These are phyloP conservation scores for Solanum dulcamara DNA, from an alignment of 257 asterid genomes.

Conservation along the genomic window DNA sequence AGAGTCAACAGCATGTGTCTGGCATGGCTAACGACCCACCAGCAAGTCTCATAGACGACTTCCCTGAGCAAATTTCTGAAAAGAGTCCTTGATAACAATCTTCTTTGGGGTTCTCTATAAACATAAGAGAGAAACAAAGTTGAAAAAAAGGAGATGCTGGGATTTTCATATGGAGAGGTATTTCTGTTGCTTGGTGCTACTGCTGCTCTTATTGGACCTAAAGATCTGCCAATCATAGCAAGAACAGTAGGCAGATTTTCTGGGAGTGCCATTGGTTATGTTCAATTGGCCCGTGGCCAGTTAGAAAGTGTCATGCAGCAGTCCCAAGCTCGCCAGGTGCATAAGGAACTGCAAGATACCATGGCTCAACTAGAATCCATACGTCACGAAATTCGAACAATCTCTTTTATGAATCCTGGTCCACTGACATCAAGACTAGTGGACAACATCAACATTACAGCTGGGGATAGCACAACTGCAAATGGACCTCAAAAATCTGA, in stretches of 20 bases:
- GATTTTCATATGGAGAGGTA: slow-evolving; percentile 72
- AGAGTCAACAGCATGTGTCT: not conserved
- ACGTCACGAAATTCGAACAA: slow-evolving; percentile 61
- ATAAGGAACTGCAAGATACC: slow-evolving; percentile 83
- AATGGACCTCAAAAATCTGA: not conserved
- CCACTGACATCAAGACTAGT: slow-evolving; percentile 55
- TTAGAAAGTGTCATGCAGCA: slow-evolving; percentile 78
- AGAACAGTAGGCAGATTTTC: slow-evolving; percentile 76
- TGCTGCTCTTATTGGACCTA: slow-evolving; percentile 74
- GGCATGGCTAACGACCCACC: not conserved
- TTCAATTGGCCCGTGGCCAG: slow-evolving; percentile 83
- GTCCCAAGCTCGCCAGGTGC: slow-evolving; percentile 83
- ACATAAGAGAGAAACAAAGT: not conserved
- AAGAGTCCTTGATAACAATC: not conserved
- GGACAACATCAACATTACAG: slow-evolving; percentile 39
- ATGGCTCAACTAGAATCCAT: slow-evolving; percentile 83
- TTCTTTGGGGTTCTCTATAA: not conserved
- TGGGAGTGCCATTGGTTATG: slow-evolving; percentile 79
- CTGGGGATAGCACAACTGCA: not conserved
- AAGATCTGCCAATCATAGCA: slow-evolving; percentile 69
- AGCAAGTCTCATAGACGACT: not conserved
- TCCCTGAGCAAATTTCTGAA: not conserved
- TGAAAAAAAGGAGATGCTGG: slow-evolving; percentile 35
- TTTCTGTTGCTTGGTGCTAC: slow-evolving; percentile 75
- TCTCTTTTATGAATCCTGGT: slow-evolving; percentile 74